phyloP scores from a whole-genome alignment of 345 rosid species.

The Luvunga scandens region DNA sequence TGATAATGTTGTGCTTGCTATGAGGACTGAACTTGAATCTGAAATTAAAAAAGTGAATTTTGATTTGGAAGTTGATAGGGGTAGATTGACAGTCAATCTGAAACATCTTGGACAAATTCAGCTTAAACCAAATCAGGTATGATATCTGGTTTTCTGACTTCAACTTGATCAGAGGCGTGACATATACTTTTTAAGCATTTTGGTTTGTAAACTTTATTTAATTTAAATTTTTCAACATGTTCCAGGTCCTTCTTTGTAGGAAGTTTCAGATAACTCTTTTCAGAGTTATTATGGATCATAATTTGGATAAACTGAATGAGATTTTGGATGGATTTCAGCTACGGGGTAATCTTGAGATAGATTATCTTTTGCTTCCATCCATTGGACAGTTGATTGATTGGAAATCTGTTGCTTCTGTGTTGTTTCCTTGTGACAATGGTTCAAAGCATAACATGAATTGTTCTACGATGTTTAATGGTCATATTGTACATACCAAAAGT shows the following conservation, averaged over 20 bases:
- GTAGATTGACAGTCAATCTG: slow-evolving; percentile 44
- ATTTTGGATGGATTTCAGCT: slow-evolving; percentile 28
- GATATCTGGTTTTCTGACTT: neutral
- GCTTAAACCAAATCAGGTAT: slow-evolving; percentile 46
- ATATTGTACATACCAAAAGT: slow-evolving; percentile 40
- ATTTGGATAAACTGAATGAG: slow-evolving; percentile 34
- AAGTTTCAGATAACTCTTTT: slow-evolving; percentile 64
- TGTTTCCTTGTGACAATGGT: slow-evolving; percentile 23
- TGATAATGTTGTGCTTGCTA: slow-evolving; percentile 55
- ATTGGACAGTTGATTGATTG: slow-evolving; percentile 45
- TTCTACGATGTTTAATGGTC: slow-evolving; percentile 24
- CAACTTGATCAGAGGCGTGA: neutral
- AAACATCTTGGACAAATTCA: slow-evolving; percentile 44
- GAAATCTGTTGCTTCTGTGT: slow-evolving; percentile 44
- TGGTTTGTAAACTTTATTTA: neutral
- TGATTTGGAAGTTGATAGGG: slow-evolving; percentile 53
- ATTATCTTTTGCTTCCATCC: slow-evolving; percentile 72
- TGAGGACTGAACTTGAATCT: slow-evolving; percentile 44
- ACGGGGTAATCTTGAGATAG: slow-evolving; percentile 31
- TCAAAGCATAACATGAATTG: slow-evolving; percentile 27
- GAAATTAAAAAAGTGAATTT: slow-evolving; percentile 35
- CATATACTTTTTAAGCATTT: neutral
- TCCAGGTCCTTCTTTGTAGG: slow-evolving; percentile 62
- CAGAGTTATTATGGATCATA: slow-evolving; percentile 51
- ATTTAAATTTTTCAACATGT: slow-evolving; percentile 6